Base-by-base conservation (phyloP, 2,329 filamentous ascomycete species). In the Alternaria hordeiaustralica region DNA sequence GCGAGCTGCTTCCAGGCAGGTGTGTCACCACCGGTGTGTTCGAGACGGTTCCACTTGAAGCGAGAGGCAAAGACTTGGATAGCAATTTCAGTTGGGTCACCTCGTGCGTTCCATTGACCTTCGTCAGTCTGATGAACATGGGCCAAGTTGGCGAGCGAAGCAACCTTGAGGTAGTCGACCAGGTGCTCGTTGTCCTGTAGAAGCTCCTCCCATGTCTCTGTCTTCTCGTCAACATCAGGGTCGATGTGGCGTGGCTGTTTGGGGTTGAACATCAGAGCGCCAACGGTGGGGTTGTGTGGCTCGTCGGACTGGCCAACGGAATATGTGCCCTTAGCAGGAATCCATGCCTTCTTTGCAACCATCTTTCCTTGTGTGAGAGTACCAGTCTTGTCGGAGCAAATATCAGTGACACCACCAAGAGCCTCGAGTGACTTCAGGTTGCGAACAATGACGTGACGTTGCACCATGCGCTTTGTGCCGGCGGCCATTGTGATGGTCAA, bases 21-120 rank as follows among this genome's bases (percentile, higher is more conserved):
- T 15, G 49, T 36, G 23, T 53, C 49, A 36, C 49, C 49, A 36
- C 49, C 49, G 13, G 49, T 53, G 30, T 53, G 20, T 53, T 53
- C 28, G 20, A 53, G 49, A 41, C 49, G 49, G 49, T 53, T 53
- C 84, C 87, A 88, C 63, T 87, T 82, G 76, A 93, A 92, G 20
- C 90, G 86, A 26, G 86, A 87, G 5, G 89, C 89, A 73, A 92
- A 92, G 0, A 92, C 90, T 70, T 92, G 89, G 50, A 92, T 90
- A 2, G 90, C 90, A 65, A 92, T 90, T 69, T 92, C 90, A 0
- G 90, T 92, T 7, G 76, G 77, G 44, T 79, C 78, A 51, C 78
- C 78, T 47, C 70, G 72, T 13, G 76, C 75, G 28, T 73, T 70
- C 77, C 78, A 79, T 53, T 53, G 49, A 25, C 49, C 49, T 36